Percentiles rank a stretch among this genome's conserved stretches.
Conservation (phyloP, 2,329 filamentous ascomycete genomes). For the Pezicula radicicola region DNA sequence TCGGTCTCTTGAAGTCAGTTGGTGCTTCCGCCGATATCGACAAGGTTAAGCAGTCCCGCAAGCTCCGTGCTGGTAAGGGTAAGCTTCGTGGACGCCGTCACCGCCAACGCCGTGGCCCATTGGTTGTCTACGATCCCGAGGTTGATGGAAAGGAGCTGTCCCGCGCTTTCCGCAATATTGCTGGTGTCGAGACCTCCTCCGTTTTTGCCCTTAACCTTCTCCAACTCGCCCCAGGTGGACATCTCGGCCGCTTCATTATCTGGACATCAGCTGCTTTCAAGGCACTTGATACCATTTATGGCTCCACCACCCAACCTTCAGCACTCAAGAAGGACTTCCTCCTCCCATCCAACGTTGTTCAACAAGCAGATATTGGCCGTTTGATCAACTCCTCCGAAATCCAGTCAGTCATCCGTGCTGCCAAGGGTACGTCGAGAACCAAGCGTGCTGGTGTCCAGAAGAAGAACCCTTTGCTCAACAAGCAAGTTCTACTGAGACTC, state of each 20-base stretch:
- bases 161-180: conserved; percentile 96
- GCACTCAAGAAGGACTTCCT: conserved; percentile 99
- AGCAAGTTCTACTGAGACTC: conserved; percentile 96
- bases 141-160: conserved; percentile 93
- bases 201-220: conserved; percentile 96
- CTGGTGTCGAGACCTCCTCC: conserved; percentile 94
- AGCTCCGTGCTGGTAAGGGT: conserved; percentile 97
- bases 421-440: conserved; percentile 85
- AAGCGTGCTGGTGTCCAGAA: conserved; percentile 94
- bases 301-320: conserved; percentile 83
- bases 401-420: conserved; percentile 89
- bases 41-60: conserved; percentile 96
- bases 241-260: conserved; percentile 98
- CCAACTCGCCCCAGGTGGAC: conserved; percentile 97
- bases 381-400: conserved; percentile 99
- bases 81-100: conserved; percentile 96
- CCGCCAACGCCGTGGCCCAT: conserved; percentile 95
- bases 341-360: conserved; percentile 86
- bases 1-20: conserved; percentile 83
- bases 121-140: conserved; percentile 96
- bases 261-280: conserved; percentile 98
- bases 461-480: conserved; percentile 99
- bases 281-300: conserved; percentile 96
- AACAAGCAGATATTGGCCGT: conserved; percentile 92
- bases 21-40: conserved; percentile 88